Conservation (phyloP, 2,329 filamentous ascomycete genomes). For the Beauveria sp. region DNA sequence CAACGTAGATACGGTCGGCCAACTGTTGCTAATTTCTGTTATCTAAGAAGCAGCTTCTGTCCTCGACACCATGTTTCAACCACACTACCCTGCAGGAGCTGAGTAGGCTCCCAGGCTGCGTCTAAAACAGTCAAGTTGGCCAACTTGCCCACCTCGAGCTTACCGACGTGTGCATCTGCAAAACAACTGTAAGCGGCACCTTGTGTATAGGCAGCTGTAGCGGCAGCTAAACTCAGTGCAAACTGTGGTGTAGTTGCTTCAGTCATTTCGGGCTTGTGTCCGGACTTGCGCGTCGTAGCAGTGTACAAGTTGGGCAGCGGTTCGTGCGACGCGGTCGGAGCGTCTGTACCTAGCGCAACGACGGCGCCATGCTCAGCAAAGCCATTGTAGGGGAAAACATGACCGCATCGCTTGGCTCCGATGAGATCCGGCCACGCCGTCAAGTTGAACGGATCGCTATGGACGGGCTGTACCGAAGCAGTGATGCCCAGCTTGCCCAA, state of each 20-base stretch:
- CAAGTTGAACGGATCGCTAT: slow-evolving; percentile 48
- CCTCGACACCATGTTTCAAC: slow-evolving; percentile 40
- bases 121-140: slow-evolving; percentile 45
- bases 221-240: slow-evolving; percentile 40
- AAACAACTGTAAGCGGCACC: slow-evolving; percentile 47
- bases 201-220: slow-evolving; percentile 40
- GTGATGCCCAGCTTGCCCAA: slow-evolving; percentile 50
- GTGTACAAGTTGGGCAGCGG: slow-evolving; percentile 47
- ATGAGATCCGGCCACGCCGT: slow-evolving; percentile 48
- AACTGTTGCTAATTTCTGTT: too few species aligned
- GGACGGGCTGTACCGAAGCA: slow-evolving; percentile 48
- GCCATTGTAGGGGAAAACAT: slow-evolving; percentile 53
- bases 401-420: slow-evolving; percentile 40
- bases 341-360: slow-evolving; percentile 47
- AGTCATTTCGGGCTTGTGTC: slow-evolving; percentile 32
- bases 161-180: slow-evolving; percentile 41
- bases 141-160: slow-evolving; percentile 39
- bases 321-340: slow-evolving; percentile 45
- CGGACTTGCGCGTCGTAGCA: slow-evolving; percentile 44
- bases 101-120: slow-evolving; percentile 40
- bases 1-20: too few species aligned
- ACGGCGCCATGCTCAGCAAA: slow-evolving; percentile 43
- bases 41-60: background rate
- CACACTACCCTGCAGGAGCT: slow-evolving; percentile 37
- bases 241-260: slow-evolving; percentile 42